Conservation (phyloP, 192 early-diverging fungal species). For the Neocallimastix lanati region DNA sequence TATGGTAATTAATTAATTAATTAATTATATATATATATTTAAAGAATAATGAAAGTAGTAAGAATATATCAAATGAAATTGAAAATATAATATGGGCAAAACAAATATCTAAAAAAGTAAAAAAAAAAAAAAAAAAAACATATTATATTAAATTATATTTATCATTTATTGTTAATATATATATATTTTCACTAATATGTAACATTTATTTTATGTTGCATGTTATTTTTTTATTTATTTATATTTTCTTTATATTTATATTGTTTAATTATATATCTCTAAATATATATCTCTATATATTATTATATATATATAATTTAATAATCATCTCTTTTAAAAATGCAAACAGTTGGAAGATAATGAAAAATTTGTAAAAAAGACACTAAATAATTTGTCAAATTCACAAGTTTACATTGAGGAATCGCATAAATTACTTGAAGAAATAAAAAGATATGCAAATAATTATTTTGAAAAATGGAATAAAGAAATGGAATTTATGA, state of each 20-base stretch:
- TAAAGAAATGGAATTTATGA: neutral
- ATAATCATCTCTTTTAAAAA: no score
- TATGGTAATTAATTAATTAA: no score
- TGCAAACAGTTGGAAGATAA: neutral
- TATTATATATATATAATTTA: no score
- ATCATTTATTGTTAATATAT: no score
- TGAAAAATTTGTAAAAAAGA: neutral
- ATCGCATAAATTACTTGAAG: neutral
- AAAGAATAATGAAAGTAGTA: neutral
- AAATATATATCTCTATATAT: no score
- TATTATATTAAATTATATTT: no score
- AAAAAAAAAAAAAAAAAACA: neutral
- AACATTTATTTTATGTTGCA: no score
- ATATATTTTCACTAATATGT: no score
- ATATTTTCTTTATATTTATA: no score
- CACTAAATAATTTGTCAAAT: neutral
- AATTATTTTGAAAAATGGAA: neutral
- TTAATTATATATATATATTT: no score
- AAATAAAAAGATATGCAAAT: neutral
- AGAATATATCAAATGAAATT: neutral
- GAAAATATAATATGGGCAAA: neutral
- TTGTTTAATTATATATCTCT: no score
- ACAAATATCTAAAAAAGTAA: neutral
- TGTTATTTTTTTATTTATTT: no score
- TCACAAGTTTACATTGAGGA: neutral